Evolutionary conservation across 2,329 filamentous ascomycete species (phyloP), one percentile per base, ranked within the genome.

Genomic region (Calonectria crousiana): DNA sequence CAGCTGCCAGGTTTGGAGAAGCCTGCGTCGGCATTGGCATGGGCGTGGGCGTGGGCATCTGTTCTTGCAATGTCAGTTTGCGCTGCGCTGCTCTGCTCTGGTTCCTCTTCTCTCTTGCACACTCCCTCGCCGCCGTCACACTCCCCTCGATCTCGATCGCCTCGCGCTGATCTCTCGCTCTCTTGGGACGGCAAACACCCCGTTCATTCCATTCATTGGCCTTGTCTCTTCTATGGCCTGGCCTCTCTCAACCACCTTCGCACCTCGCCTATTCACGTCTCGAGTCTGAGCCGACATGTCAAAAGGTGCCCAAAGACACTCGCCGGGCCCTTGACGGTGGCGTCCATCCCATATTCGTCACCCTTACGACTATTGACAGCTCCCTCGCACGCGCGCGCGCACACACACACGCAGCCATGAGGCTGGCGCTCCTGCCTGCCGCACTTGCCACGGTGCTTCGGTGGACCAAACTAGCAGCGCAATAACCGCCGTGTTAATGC

Each of bases 31-130:
- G 49, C 52, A 67, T 60, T 38, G 67, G 34, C 64, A 58, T 72
- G 32, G 70, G 30, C 53, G 58, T 64, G 70, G 70, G 65, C 32
- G 62, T 74, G 56, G 69, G 28, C 20, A 71, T 73, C 74, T 73
- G 66, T 47, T 71, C 36, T 67, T 64, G 38, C 68, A 62, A 62
- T 32, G 72, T 74, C 53, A 74, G 72, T 44, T 28, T 58, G 51
- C 28, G n/a, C 18, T 58, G 51, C 28, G n/a, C 18, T 51, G 53
- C 13, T 66, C 49, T 32, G 18, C 26, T 20, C 26, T 36, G 26
- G 34, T 41, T 56, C 34, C 65, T 56, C 65, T 60, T 69, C 41
- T 51, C 56, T 51, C 65, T 52, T 41, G 32, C 56, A n/a, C 47
- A n/a, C 38, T 66, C 56, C 38, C 30, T 60, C 58, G 58, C 58